phyloP scores from a whole-genome alignment of 2,329 filamentous ascomycete genomes.

The Pseudonectria foliicola region DNA sequence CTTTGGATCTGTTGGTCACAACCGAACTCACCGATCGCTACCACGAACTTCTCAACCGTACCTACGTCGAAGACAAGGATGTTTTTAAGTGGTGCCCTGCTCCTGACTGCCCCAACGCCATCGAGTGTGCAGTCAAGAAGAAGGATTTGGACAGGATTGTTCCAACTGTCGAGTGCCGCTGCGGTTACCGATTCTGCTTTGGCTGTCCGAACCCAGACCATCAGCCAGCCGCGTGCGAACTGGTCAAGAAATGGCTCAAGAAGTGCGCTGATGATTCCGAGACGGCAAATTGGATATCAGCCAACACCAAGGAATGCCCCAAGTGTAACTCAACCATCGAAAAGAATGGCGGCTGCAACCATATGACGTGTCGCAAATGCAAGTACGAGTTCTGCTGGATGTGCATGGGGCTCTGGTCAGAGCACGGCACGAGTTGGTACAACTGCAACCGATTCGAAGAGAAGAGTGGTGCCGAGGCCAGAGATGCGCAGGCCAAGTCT shows the following conservation, averaged over 20 bases:
- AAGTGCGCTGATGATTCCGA: slow-evolving; percentile 98
- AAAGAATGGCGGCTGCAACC: slow-evolving; percentile 97
- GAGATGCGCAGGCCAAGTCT: slow-evolving; percentile 86
- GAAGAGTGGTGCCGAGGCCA: slow-evolving; percentile 83
- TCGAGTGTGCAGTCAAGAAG: slow-evolving; percentile 83
- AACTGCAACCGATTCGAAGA: slow-evolving; percentile 98
- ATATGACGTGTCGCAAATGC: slow-evolving; percentile 96
- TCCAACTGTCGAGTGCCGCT: slow-evolving; percentile 80
- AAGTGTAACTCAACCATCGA: slow-evolving; percentile 96
- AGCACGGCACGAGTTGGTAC: slow-evolving; percentile 99
- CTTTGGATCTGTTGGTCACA: slow-evolving; percentile 68
- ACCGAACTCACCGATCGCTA: slow-evolving; percentile 58
- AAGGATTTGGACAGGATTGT: slow-evolving; percentile 80
- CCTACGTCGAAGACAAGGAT: slow-evolving; percentile 95
- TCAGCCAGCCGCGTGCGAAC: slow-evolving; percentile 81
- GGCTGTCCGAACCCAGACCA: slow-evolving; percentile 87
- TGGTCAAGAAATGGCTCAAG: slow-evolving; percentile 94
- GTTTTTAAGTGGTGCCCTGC: slow-evolving; percentile 96
- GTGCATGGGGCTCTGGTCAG: slow-evolving; percentile 98
- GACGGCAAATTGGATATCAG: slow-evolving; percentile 98
- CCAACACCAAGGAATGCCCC: slow-evolving; percentile 96
- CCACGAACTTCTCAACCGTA: slow-evolving; percentile 77
- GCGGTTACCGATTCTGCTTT: slow-evolving; percentile 88
- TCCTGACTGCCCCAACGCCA: slow-evolving; percentile 89
- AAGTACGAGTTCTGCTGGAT: slow-evolving; percentile 99